Evolutionary conservation across 2,329 filamentous ascomycete species (phyloP).

Genomic region (Orbilia oligospora): DNA sequence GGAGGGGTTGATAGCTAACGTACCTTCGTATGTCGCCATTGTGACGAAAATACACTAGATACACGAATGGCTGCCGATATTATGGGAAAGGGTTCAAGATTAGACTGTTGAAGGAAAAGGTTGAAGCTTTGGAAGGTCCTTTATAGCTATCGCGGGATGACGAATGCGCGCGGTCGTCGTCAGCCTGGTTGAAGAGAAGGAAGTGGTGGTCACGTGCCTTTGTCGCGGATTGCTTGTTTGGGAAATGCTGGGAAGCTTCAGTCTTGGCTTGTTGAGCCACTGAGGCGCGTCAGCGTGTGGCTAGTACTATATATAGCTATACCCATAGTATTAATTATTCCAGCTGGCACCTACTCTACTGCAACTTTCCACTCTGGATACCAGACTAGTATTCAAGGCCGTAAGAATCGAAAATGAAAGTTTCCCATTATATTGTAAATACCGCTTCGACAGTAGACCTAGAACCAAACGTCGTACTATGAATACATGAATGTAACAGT

Average conservation of each 20-base stretch:
- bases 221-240: conserved; percentile 13
- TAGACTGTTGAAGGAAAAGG: neutral
- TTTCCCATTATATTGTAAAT: no score
- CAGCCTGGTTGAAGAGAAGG: conserved; percentile 17
- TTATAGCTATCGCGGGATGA: conserved; percentile 57
- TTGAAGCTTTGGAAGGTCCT: neutral
- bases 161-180: conserved; percentile 57
- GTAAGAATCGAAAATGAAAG: no score
- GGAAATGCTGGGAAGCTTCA: neutral
- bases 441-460: no score
- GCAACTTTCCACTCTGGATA: no score
- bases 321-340: no score
- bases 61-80: neutral
- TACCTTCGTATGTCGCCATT: conserved; percentile 61
- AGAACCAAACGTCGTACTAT: no score
- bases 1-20: conserved; percentile 27
- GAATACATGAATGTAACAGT: no score
- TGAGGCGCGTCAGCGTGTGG: conserved; percentile 3
- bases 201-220: conserved; percentile 1
- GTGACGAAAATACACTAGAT: neutral
- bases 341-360: no score
- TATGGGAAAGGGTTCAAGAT: neutral
- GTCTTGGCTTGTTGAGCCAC: neutral
- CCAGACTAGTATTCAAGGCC: no score
- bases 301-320: neutral